phyloP scores from a whole-genome alignment of 345 rosid genomes.

The Litchi chinensis region DNA sequence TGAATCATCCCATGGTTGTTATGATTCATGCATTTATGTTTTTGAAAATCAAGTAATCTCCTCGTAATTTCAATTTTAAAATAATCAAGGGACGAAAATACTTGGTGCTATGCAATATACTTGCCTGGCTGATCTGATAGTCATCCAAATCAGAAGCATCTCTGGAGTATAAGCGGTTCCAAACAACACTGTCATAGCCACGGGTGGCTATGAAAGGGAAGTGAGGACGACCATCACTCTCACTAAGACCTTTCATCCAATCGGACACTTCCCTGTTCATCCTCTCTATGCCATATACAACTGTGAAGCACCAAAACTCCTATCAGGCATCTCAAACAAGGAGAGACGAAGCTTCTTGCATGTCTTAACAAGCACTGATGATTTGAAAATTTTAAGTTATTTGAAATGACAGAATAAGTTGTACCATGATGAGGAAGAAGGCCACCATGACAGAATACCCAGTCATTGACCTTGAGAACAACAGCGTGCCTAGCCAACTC shows the following conservation, averaged over 20 bases:
- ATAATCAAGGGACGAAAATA: background rate
- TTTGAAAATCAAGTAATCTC: background rate
- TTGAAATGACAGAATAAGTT: background rate
- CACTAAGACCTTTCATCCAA: constrained; percentile 79
- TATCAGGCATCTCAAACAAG: constrained; percentile 31
- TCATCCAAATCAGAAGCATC: constrained; percentile 61
- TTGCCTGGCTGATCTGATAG: constrained; percentile 69
- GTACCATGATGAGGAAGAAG: constrained; percentile 95
- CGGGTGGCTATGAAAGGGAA: constrained; percentile 79
- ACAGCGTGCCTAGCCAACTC: constrained; percentile 76
- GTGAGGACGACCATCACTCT: constrained; percentile 39
- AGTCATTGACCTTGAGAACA: constrained; percentile 76
- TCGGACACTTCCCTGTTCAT: constrained; percentile 76
- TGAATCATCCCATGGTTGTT: background rate
- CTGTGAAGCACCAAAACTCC: constrained; percentile 50
- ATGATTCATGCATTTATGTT: background rate
- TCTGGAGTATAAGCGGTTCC: constrained; percentile 86
- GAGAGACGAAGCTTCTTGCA: constrained; percentile 8
- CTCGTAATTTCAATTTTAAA: background rate
- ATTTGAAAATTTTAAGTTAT: constrained; percentile 9
- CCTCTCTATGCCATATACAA: constrained; percentile 83
- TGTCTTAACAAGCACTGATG: background rate
- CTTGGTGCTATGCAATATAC: constrained; percentile 12
- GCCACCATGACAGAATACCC: constrained; percentile 97
- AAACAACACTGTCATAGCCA: constrained; percentile 88